A percentile compares a stretch with the other conserved stretches of the same genome.
Conservation (phyloP, 2,329 filamentous ascomycete genomes). For the Colletotrichum sidae region DNA sequence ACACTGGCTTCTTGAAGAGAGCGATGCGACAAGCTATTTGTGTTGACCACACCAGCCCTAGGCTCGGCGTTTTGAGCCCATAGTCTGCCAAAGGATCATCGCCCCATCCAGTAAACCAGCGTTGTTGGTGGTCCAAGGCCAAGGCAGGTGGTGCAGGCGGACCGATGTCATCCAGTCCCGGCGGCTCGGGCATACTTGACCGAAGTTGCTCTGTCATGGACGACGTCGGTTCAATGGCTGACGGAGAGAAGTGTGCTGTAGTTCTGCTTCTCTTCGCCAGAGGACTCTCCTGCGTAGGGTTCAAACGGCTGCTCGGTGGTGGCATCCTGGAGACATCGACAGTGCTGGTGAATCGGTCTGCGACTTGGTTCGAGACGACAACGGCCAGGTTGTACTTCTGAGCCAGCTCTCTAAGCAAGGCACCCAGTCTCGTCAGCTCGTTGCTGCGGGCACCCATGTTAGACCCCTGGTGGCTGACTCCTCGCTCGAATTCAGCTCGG, state of each 20-base stretch:
- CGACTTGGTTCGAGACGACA: slow-evolving; percentile 95
- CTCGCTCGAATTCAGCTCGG: slow-evolving; percentile 85
- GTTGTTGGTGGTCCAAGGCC: slow-evolving; percentile 87
- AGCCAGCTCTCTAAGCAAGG: slow-evolving; percentile 81
- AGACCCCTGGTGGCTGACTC: slow-evolving; percentile 54
- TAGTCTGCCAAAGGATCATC: slow-evolving; percentile 67
- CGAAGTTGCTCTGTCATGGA: slow-evolving; percentile 51
- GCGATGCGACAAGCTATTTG: slow-evolving; percentile 88
- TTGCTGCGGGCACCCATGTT: slow-evolving; percentile 81
- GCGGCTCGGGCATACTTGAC: slow-evolving; percentile 48
- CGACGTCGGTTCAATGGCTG: slow-evolving; percentile 50
- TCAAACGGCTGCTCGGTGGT: slow-evolving; percentile 33
- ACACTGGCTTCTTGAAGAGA: slow-evolving; percentile 77
- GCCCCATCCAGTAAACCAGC: slow-evolving; percentile 97
- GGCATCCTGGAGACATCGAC: slow-evolving; percentile 40
- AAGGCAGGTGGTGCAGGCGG: slow-evolving; percentile 64
- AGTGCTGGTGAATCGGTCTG: slow-evolving; percentile 77
- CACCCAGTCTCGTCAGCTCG: slow-evolving; percentile 82
- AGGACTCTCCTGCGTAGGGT: slow-evolving; percentile 58
- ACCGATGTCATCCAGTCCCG: slow-evolving; percentile 54
- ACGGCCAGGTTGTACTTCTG: slow-evolving; percentile 80
- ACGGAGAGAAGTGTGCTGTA: slow-evolving; percentile 42
- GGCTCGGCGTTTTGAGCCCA: slow-evolving; percentile 81
- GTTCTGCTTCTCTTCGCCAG: slow-evolving; percentile 58
- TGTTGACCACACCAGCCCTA: slow-evolving; percentile 91